Evolutionary conservation across 2,329 filamentous ascomycete genomes (phyloP).

Genomic region (Paraphoma sp.): DNA sequence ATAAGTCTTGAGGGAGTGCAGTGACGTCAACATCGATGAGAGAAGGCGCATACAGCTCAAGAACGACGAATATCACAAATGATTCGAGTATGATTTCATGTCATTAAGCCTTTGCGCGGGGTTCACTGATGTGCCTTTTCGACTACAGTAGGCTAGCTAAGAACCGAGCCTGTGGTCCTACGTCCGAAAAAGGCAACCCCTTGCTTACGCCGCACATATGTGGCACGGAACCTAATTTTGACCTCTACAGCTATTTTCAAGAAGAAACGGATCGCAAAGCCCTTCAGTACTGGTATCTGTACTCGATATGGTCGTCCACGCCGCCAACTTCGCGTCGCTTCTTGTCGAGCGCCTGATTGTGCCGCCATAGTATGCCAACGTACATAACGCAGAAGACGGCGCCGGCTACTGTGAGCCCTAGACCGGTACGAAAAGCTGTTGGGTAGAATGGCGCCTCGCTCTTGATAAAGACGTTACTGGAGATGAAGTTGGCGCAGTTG

Average conservation of each 20-base stretch:
- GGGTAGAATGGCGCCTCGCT: constrained; percentile 34
- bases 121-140: neutral
- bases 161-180: neutral
- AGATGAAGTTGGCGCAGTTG: constrained; percentile 63
- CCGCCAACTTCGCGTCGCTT: constrained; percentile 24
- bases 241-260: neutral
- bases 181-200: neutral
- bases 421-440: constrained; percentile 39
- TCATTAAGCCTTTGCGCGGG: no score
- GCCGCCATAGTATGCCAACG: constrained; percentile 57
- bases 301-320: constrained; percentile 32
- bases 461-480: constrained; percentile 49
- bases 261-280: no score
- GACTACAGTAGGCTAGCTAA: neutral
- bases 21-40: no score
- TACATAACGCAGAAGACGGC: constrained; percentile 18
- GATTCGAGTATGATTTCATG: no score
- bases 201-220: neutral
- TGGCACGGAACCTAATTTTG: neutral
- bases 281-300: constrained; percentile 31
- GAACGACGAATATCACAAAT: no score
- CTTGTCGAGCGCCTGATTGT: constrained; percentile 56
- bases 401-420: constrained; percentile 41
- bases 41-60: no score
- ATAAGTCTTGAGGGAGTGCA: no score